Base-by-base conservation (phyloP, 148 eudicot species). In the Persicaria tinctoria region DNA sequence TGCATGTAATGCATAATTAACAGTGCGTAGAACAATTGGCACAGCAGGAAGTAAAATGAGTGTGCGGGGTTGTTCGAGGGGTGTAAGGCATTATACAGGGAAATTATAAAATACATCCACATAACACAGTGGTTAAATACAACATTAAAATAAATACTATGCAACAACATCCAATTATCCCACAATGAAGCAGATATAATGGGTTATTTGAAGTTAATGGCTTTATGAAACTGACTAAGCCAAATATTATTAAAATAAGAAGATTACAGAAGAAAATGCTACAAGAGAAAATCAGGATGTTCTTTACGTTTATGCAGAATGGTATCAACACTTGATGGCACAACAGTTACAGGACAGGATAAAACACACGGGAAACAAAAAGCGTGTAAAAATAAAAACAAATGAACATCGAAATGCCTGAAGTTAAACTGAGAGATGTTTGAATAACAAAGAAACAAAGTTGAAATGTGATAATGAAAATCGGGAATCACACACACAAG, bases 1-100 rank as follows among this genome's bases (percentile, higher is more conserved):
- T 95, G 87, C 73, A 81, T 71, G 68, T 74, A 27, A 77, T 46
- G 47, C 46, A 51, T 32, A 71, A 18, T 18, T 17, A 48, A 46
- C 38, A 47, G 44, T 5, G 70, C 5, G 38, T 41, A 66, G 68
- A 63, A 32, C 46, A 66, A 66, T 38, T 13, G 17, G 18, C 46
- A 1, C 47, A 66, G 44, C 44, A 23, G 41, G 41, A 32, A 32
- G 41, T 32, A 32, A 32, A 32, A 32, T 32, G 41, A 32, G 41
- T 32, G 41, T 32, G 41, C 2, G 41, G 41, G 41, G 41, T 32
- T 23, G 27, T 23, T 23, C 27, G 41, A 32, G 41, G 41, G 41
- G 41, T 32, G 41, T 32, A 32, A 32, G 41, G 41, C 41, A 32
- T 32, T 32, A 32, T 14, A 66, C 13, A 64, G 69, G 18, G 5